Percentiles rank a stretch among this genome's conserved stretches.
phyloP scores from a whole-genome alignment of 1,284 basidiomycete species.

The Salmacisia buchloeana region DNA sequence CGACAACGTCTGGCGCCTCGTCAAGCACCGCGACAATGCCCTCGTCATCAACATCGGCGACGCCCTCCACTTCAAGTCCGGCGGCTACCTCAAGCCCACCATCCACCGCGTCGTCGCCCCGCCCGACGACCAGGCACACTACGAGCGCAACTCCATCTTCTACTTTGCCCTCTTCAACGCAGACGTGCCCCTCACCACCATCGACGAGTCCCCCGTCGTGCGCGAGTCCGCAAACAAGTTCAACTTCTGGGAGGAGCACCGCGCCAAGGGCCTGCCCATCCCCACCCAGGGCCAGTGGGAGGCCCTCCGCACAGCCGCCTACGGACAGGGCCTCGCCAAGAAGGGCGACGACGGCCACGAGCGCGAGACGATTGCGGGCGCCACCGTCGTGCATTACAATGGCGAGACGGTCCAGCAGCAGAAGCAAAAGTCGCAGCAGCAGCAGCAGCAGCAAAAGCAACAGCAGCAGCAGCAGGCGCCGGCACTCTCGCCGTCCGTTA shows the following conservation, averaged over 20 bases:
- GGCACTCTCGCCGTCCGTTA: background rate
- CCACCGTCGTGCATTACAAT: constrained; percentile 39
- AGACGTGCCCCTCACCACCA: constrained; percentile 44
- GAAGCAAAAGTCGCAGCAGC: background rate
- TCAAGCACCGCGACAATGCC: constrained; percentile 50
- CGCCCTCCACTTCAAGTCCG: constrained; percentile 44
- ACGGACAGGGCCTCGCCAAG: constrained; percentile 41
- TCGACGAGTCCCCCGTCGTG: constrained; percentile 47
- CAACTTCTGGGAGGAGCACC: constrained; percentile 35
- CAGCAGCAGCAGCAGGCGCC: background rate
- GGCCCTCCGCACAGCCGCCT: constrained; percentile 40
- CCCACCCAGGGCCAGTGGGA: constrained; percentile 48
- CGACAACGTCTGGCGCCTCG: constrained; percentile 52
- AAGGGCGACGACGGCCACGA: constrained; percentile 45
- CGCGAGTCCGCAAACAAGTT: constrained; percentile 8
- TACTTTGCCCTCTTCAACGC: constrained; percentile 53
- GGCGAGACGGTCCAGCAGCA: background rate
- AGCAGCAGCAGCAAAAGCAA: background rate
- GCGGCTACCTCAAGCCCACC: constrained; percentile 50
- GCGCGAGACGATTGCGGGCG: constrained; percentile 39
- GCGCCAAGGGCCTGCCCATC: constrained; percentile 23
- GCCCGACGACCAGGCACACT: constrained; percentile 51
- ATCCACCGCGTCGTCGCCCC: constrained; percentile 53
- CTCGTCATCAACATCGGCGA: constrained; percentile 48
- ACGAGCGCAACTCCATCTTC: constrained; percentile 51